Evolutionary conservation across 768 basidiomycete genomes (phyloP), one percentile per base, ranked within the genome.

Genomic region (Naganishia onofrii): DNA sequence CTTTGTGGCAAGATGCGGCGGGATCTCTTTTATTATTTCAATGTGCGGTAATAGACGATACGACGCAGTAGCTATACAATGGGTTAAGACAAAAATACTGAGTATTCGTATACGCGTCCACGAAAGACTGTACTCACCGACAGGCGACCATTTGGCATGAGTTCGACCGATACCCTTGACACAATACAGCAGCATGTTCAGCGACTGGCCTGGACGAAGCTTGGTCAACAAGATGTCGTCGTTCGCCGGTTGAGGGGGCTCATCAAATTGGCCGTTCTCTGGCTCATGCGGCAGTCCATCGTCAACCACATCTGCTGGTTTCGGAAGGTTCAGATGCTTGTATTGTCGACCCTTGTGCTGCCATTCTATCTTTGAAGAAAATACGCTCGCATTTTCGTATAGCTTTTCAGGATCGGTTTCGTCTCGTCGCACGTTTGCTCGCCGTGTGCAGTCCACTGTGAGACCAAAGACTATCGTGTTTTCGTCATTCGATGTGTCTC

Each of bases 111-210:
- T 44, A 7, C 13, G 29, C 44, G 21, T 31, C 26, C 28, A 28
- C 29, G n/a, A 13, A 8, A 65, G n/a, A 31, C 19, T 12, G 26
- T 36, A 71, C 83, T 67, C 74, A 91, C 93, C 92, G 64, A 98
- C 96, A 34, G 96, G 93, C 69, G 87, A 91, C 80, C 91, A 99
- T 79, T 99, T 99, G 55, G 96, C 93, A 76, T 99, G 95, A 71
- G 94, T 92, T 76, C 91, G 91, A 19, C 93, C 93, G 19, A 91
- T 87, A 17, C 92, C 91, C 76, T 98, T 98, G 71, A 93, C 84
- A 26, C 93, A 94, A 76, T 98, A 93, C 68, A 94, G 76, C 76
- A 93, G 90, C 83, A 91, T 86, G 51, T 91, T 85, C 48, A 99
- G 83, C 60, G 85, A 84, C 78, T 99, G 96, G 6, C 94, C 95